Base-by-base conservation (phyloP, 176 grass and related monocot species). In the Rhynchospora pubera region DNA sequence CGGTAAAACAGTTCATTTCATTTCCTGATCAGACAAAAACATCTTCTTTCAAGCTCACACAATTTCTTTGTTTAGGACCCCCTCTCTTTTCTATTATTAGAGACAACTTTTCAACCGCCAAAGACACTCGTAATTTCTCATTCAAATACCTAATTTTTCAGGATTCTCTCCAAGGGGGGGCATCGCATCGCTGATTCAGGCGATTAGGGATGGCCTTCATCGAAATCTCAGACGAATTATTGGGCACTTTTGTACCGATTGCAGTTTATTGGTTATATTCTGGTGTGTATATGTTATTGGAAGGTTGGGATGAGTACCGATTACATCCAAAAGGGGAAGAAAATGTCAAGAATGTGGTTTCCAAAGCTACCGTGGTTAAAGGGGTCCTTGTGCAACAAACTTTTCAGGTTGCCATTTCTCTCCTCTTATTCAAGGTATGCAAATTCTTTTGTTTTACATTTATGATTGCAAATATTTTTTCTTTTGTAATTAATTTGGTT, bases 241-340 rank as follows among this genome's bases (percentile, higher is more conserved):
- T 97, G 51, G 93, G 93, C 79, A 97, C 93, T 1, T 91, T 97
- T 67, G 89, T 97, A 75, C 93, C 93, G 7, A 91, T 97, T 66
- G 91, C 85, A 3, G 93, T 97, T 69, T 97, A 97, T 80, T 97
- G 93, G 93, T 79, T 91, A 53, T 97, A 97, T 80, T 97, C 93
- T 9, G 93, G 91, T 46, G 15, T 97, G 44, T 93, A 97, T 86
- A 50, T 88, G 79, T 48, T 89, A 61, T 42, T 97, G 62, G 91
- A 91, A 24, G 85, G 64, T 10, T 75, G 92, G 65, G 91, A 97
- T 53, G 84, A 91, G 70, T 97, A 97, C 84, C 23, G 93, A 82
- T 88, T 97, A 45, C 93, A 97, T 63, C 93, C 93, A 55, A 93
- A 97, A 83, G 85, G 78, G 39, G 93, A 97, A 74, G 89, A 92